Evolutionary conservation across 768 basidiomycete genomes (phyloP), one percentile per base, ranked within the genome.

Genomic region (Rhizopogon rudus): DNA sequence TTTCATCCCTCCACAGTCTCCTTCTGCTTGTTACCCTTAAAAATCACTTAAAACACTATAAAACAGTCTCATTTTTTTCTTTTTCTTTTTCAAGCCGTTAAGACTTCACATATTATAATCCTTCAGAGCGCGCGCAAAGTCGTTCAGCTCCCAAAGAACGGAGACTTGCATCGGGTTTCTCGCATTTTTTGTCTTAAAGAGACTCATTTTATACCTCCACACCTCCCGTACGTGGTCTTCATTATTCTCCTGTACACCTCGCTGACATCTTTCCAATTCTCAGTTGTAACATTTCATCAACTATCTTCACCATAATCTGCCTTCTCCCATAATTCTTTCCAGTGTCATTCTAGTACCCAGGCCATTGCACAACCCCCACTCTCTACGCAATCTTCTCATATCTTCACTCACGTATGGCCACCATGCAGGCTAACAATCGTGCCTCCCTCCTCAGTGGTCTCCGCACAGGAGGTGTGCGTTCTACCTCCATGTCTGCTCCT

Each of bases 401-500:
- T 58, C 55, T 48, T 52, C 25, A 55, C 54, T 59, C 44, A 59
- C 58, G 14, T 14, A 80, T 81, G 78, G 71, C 79, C 52, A 69
- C 78, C 46, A 61, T 75, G 55, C 69, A 64, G 50, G 66, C 79
- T 63, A 85, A 78, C 69, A 73, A 76, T 59, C 88, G 91, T 64
- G 90, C 92, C 50, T 88, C 89, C 58, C 90, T 93, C 66, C 89
- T 93, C 71, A 79, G 87, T 57, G 90, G 88, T 63, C 89, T 93
- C 66, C 88, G 91, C 68, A 93, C 91, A 52, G 92, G 91, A 68
- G 91, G 91, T 48, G 92, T 93, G 57, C 87, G 91, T 63, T 85
- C 91, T n/a, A 65, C 78, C 44, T 88, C 88, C 54, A 68, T 67
- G 58, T 48, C 53, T 60, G 70, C 81, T 17, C 87, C 89, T 41